Conservation (phyloP, 805 yeast species). For the Wickerhamomyces canadensis region DNA sequence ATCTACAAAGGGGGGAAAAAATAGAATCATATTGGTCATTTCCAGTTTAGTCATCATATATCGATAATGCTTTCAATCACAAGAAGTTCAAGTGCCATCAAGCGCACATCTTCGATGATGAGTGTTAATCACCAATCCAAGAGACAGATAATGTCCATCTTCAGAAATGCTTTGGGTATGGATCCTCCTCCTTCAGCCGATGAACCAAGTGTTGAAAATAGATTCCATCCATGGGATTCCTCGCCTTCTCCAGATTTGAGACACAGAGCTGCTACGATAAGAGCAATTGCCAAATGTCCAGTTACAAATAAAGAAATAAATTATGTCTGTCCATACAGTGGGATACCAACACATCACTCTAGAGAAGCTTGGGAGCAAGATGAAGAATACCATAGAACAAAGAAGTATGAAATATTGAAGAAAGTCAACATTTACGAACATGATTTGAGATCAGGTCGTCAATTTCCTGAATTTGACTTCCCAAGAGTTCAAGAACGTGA, state of each 20-base stretch:
- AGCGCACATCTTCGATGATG: no score
- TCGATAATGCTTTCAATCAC: no score
- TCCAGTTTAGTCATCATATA: no score
- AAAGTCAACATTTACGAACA: slow-evolving; percentile 92
- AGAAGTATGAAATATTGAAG: slow-evolving; percentile 67
- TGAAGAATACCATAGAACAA: slow-evolving; percentile 57
- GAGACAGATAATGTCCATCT: slow-evolving; percentile 31
- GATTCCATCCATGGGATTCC: slow-evolving; percentile 87
- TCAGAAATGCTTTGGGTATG: slow-evolving; percentile 45
- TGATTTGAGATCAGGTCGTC: slow-evolving; percentile 89
- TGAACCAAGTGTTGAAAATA: slow-evolving; percentile 64
- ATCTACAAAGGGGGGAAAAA: no score
- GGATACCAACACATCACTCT: slow-evolving; percentile 94
- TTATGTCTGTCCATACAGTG: slow-evolving; percentile 88
- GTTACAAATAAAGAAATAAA: slow-evolving; percentile 76
- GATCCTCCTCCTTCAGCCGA: slow-evolving; percentile 61
- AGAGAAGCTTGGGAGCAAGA: slow-evolving; percentile 87
- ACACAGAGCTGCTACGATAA: slow-evolving; percentile 85
- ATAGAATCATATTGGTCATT: no score
- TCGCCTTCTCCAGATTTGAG: slow-evolving; percentile 86
- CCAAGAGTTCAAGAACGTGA: slow-evolving; percentile 78
- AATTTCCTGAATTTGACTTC: slow-evolving; percentile 92
- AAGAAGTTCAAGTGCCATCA: no score
- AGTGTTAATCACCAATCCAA: slow-evolving; percentile 6
- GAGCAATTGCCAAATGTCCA: slow-evolving; percentile 86